Conservation (phyloP, 148 eudicot genomes). For the Rhododendron griersonianum region DNA sequence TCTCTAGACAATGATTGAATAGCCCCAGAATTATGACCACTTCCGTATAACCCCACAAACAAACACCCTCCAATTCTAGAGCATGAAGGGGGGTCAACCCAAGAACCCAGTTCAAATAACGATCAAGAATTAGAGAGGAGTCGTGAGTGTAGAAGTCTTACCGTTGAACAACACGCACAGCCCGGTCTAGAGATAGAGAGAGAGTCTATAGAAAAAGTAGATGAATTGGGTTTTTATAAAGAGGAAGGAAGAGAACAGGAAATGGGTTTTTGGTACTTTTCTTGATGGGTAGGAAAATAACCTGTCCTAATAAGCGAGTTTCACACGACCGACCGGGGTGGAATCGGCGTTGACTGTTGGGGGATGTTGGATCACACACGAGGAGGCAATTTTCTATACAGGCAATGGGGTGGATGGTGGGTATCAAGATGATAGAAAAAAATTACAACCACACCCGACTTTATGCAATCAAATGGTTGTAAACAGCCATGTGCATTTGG, state of each 20-base stretch:
- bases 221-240: background rate
- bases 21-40: background rate
- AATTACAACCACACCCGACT: too few species aligned
- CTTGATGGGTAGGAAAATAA: background rate
- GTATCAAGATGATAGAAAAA: background rate
- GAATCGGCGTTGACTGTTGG: background rate
- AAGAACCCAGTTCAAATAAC: background rate
- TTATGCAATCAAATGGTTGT: background rate
- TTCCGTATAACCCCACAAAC: background rate
- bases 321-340: background rate
- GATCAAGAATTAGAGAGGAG: conserved; percentile 5
- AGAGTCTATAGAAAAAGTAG: background rate
- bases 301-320: background rate
- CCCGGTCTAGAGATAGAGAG: background rate
- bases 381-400: background rate
- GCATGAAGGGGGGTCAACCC: background rate
- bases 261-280: background rate
- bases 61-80: conserved; percentile 6
- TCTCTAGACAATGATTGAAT: background rate
- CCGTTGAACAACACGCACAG: conserved; percentile 4
- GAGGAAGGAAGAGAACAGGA: background rate
- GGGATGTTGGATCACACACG: background rate
- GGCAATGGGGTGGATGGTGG: background rate
- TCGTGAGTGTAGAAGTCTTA: background rate
- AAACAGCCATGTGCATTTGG: background rate